Base-by-base conservation (phyloP, 2,329 filamentous ascomycete genomes). In the Epichloe bromicola region DNA sequence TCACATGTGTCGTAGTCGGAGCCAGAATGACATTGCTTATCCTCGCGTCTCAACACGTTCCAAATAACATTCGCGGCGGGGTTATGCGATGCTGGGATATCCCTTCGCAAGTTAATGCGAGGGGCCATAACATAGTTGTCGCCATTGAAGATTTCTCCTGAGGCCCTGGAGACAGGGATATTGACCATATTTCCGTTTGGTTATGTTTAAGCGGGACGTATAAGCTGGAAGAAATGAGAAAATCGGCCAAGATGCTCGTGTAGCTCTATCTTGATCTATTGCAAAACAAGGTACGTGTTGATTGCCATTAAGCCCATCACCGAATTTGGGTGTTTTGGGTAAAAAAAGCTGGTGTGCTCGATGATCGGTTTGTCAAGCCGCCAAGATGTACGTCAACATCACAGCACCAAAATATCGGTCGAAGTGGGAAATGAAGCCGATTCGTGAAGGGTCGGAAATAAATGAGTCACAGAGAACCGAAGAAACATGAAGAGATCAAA, bases 1-100 rank as follows among this genome's bases (percentile, higher is more conserved):
- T 85, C 78, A 61, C 82, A 85, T 3, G 70, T 67, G 52, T 74
- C 69, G 23, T 57, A 59, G 20, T 52, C 48, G 1, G 52, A 42
- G 43, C 56, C 44, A 37, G 48, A 41, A n/a, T 54, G 53, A 14
- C 53, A 54, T 7, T n/a, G 8, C 20, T 54, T 41, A 2, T 33
- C 26, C 19, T 17, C 39, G 17, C 53, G 53, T 38, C 23, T 54
- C 34, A 40, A 53, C 39, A 48, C 26, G 46, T 44, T 56, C 56
- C 51, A 58, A 46, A 40, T 51, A 39, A 37, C 48, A 49, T n/a
- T 55, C 26, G 15, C 51, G 51, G 41, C 33, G 40, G 34, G 17
- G 4, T 8, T 37, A 23, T 54, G 23, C n/a, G 20, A 7, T 20
- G 26, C 8, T 17, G 34, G 11, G 8, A 55, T 49, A 50, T 58